A percentile compares a stretch with the other conserved stretches of the same genome.
phyloP scores from a whole-genome alignment of 257 asterid genomes.

The Nicotiana paniculata region DNA sequence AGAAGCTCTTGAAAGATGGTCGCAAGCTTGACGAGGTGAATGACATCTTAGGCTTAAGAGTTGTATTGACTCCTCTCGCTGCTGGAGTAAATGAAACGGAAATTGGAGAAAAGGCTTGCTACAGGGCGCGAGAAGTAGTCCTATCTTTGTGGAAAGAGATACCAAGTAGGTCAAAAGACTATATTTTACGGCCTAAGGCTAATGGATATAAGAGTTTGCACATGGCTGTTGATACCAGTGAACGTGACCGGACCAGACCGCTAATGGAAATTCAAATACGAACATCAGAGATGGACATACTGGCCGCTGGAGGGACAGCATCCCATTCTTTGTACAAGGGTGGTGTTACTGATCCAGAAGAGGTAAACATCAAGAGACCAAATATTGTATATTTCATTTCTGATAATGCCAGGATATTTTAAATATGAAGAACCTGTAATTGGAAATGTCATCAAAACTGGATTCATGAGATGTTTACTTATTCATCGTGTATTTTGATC shows the following conservation, averaged over 20 bases:
- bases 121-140: conserved; percentile 70
- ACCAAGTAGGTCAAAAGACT: conserved; percentile 79
- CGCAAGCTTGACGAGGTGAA: conserved; percentile 88
- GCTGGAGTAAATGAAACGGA: conserved; percentile 30
- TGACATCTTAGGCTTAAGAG: conserved; percentile 77
- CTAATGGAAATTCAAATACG: conserved; percentile 90
- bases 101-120: conserved; percentile 72
- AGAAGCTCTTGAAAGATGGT: conserved; percentile 80
- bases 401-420: neutral
- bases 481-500: neutral
- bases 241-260: conserved; percentile 45
- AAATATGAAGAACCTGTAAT: neutral
- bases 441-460: neutral
- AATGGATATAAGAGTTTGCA: conserved; percentile 90
- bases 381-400: neutral
- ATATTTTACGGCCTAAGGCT: conserved; percentile 64
- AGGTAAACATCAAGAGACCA: conserved; percentile 36
- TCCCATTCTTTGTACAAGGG: conserved; percentile 90
- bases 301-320: conserved; percentile 91
- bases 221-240: conserved; percentile 80
- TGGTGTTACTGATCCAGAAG: conserved; percentile 83
- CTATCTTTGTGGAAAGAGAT: conserved; percentile 69
- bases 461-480: neutral
- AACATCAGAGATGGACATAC: conserved; percentile 76
- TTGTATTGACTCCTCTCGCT: conserved; percentile 45